Evolutionary conservation across 306 rosid species (phyloP).

Genomic region (Hippophae gyantsensis): DNA sequence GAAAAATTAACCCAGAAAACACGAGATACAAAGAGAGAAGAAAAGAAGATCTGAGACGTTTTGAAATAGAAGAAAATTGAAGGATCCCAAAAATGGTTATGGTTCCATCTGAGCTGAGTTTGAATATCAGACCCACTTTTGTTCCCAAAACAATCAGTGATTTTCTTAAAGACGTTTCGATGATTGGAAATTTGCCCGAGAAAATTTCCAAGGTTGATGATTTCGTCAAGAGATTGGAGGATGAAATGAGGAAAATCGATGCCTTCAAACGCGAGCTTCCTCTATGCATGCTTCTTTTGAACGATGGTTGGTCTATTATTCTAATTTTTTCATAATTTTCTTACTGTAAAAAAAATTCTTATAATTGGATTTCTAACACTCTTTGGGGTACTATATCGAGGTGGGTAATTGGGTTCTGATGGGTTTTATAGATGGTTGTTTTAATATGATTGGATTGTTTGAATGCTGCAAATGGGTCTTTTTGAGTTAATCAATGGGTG

Average conservation of each 20-base stretch:
- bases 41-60: constrained; percentile 6
- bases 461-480: constrained; percentile 2
- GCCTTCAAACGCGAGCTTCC: constrained; percentile 95
- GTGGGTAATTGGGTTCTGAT: background rate
- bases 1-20: no score
- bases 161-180: constrained; percentile 47
- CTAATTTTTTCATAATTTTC: background rate
- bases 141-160: constrained; percentile 62
- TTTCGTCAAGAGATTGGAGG: constrained; percentile 49
- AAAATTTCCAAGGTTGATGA: constrained; percentile 36
- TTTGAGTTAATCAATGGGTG: constrained; percentile 14
- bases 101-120: constrained; percentile 69
- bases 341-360: background rate
- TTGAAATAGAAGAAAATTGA: constrained; percentile 8
- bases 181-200: constrained; percentile 26
- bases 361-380: background rate
- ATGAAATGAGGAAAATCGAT: constrained; percentile 75
- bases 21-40: no score
- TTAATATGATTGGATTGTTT: background rate
- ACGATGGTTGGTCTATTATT: constrained; percentile 50
- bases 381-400: no score
- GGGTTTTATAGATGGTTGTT: background rate
- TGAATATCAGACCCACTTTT: constrained; percentile 56
- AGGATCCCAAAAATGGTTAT: constrained; percentile 43
- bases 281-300: constrained; percentile 69